Percentiles rank a stretch among this genome's conserved stretches.
phyloP scores from a whole-genome alignment of 2,329 filamentous ascomycete species.

The Penicillium decumbens region DNA sequence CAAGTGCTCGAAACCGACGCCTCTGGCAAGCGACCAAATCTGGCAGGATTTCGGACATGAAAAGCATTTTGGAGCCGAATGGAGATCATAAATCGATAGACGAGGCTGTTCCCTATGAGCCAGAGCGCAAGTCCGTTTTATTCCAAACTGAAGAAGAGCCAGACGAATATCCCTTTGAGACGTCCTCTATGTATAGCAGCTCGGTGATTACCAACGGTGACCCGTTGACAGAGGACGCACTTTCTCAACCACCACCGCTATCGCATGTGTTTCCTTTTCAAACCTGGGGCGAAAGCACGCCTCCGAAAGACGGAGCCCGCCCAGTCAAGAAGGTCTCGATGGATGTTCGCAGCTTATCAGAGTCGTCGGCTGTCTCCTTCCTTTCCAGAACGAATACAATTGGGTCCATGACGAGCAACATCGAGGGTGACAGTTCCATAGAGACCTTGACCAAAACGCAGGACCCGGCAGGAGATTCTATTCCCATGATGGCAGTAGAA shows the following conservation, averaged over 20 bases:
- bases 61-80: slow-evolving; percentile 71
- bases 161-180: slow-evolving; percentile 21
- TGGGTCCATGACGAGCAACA: slow-evolving; percentile 64
- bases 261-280: slow-evolving; percentile 92
- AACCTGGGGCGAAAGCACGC: slow-evolving; percentile 48
- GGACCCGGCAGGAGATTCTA: slow-evolving; percentile 68
- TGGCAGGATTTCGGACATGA: slow-evolving; percentile 72
- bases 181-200: slow-evolving; percentile 22
- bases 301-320: slow-evolving; percentile 44
- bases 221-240: slow-evolving; percentile 8
- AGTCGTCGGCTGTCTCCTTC: slow-evolving; percentile 76
- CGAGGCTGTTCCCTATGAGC: slow-evolving; percentile 38
- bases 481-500: slow-evolving; percentile 81
- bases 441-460: slow-evolving; percentile 57
- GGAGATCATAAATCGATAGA: slow-evolving; percentile 41
- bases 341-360: slow-evolving; percentile 84
- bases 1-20: slow-evolving; percentile 77
- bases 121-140: slow-evolving; percentile 26
- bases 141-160: slow-evolving; percentile 35
- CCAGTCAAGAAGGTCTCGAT: slow-evolving; percentile 77
- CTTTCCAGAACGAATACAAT: slow-evolving; percentile 75
- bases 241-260: slow-evolving; percentile 44
- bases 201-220: slow-evolving; percentile 19
- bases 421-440: slow-evolving; percentile 83
- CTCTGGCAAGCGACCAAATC: slow-evolving; percentile 80